phyloP scores from a whole-genome alignment of 1,139 yeast genomes.

The Blastobotrys persicus region DNA sequence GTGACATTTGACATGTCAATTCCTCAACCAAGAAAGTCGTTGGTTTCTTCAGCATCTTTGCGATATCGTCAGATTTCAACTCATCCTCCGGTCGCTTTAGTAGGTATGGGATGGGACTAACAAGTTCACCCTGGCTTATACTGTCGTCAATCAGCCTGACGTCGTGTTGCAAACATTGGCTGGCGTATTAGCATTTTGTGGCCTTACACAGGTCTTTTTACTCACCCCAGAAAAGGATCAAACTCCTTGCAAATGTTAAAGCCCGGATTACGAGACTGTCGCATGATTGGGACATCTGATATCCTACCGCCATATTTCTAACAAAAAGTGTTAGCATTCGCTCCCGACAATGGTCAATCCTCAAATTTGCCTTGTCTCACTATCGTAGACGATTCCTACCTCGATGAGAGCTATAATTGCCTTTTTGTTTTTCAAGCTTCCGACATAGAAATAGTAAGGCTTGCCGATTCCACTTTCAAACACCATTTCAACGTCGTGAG shows the following conservation, averaged over 20 bases:
- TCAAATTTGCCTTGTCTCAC: too few relatives aligned
- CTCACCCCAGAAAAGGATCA: slow-evolving; percentile 5
- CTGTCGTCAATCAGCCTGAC: slow-evolving; percentile 2
- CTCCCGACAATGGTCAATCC: too few relatives aligned
- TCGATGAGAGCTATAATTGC: not conserved
- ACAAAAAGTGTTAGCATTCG: not conserved
- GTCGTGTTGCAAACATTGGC: not conserved
- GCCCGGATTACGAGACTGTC: not conserved
- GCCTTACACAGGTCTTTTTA: not conserved
- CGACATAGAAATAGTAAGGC: not conserved
- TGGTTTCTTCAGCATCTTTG: not conserved
- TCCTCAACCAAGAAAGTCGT: not conserved
- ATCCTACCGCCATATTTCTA: slow-evolving; percentile 1
- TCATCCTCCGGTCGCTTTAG: not conserved
- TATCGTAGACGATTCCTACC: too few relatives aligned
- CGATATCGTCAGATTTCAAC: not conserved
- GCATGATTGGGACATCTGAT: slow-evolving; percentile 2
- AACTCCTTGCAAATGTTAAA: slow-evolving; percentile 6
- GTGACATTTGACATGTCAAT: not conserved
- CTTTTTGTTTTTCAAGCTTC: not conserved
- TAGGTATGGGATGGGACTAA: slow-evolving; percentile 5
- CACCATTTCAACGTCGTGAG: not conserved
- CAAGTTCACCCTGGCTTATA: not conserved
- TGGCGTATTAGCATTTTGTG: too few relatives aligned
- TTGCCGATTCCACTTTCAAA: slow-evolving; percentile 5